A percentile compares a stretch with the other conserved stretches of the same genome.
phyloP scores from a whole-genome alignment of 768 basidiomycete genomes.

The Xerocomellus dryophilus region DNA sequence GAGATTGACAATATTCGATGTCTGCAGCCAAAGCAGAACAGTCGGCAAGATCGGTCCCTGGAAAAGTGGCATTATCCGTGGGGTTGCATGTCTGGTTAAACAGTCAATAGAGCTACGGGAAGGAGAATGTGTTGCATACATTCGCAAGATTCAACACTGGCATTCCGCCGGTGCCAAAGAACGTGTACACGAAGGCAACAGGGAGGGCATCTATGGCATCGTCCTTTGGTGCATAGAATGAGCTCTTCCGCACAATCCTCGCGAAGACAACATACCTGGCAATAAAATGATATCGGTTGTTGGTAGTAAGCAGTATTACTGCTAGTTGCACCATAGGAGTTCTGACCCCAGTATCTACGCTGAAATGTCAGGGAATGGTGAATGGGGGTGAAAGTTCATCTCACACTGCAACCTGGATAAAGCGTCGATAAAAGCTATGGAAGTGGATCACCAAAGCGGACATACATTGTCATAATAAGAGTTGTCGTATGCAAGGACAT shows the following conservation, averaged over 20 bases:
- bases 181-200: constrained; percentile 63
- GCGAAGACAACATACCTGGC: constrained; percentile 41
- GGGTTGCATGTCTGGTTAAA: constrained; percentile 40
- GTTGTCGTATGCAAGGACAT: constrained; percentile 49
- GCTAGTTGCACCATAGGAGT: constrained; percentile 64
- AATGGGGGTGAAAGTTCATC: constrained; percentile 11
- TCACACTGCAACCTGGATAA: constrained; percentile 53
- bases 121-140: constrained; percentile 33
- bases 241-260: not conserved
- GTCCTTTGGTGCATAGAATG: constrained; percentile 41
- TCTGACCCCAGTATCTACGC: constrained; percentile 70
- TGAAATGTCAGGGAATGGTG: not conserved
- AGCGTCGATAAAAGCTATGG: constrained; percentile 3
- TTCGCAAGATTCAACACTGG: constrained; percentile 71
- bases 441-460: constrained; percentile 2
- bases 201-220: constrained; percentile 67
- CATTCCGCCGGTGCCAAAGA: constrained; percentile 58
- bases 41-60: constrained; percentile 40
- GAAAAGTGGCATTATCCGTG: constrained; percentile 38
- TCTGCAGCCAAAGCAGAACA: constrained; percentile 40
- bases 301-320: constrained; percentile 54
- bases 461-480: constrained; percentile 62
- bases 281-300: constrained; percentile 61
- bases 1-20: constrained; percentile 43
- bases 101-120: not conserved